phyloP scores from a whole-genome alignment of 352 stramenopile genomes.

The Peronospora belbahrii region DNA sequence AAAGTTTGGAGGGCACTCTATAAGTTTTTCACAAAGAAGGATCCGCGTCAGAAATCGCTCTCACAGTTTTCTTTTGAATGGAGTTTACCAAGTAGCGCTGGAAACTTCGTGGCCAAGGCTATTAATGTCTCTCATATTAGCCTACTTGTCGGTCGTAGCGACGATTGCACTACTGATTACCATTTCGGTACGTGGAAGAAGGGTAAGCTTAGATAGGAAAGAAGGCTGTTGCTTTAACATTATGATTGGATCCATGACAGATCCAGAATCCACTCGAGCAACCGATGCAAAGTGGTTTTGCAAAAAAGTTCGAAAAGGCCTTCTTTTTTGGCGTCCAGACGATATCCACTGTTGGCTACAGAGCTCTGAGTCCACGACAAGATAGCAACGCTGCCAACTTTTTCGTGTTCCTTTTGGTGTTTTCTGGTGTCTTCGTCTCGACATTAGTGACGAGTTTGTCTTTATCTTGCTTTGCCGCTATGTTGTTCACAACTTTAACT shows the following conservation, averaged over 20 bases:
- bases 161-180: constrained; percentile 35
- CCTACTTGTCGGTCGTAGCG: constrained; percentile 34
- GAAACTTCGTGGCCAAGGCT: constrained; percentile 36
- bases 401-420: constrained; percentile 45
- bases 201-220: neutral
- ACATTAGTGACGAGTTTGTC: constrained; percentile 45
- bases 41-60: constrained; percentile 42
- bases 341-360: constrained; percentile 54
- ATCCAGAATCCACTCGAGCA: constrained; percentile 16
- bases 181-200: constrained; percentile 28
- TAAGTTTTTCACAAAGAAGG: constrained; percentile 31
- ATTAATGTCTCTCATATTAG: constrained; percentile 28
- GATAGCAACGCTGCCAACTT: constrained; percentile 48
- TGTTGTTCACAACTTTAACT: neutral
- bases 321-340: constrained; percentile 63
- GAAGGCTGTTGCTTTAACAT: neutral
- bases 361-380: constrained; percentile 34
- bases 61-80: constrained; percentile 31
- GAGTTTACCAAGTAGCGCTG: constrained; percentile 46
- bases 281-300: constrained; percentile 1
- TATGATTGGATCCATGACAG: neutral
- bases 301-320: constrained; percentile 24
- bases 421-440: constrained; percentile 34
- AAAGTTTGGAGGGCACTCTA: constrained; percentile 18
- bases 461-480: neutral